A percentile compares a stretch with the other conserved stretches of the same genome.
These are phyloP conservation scores for Populus euphratica DNA, from an alignment of 345 rosid species.

Conservation along the genomic window DNA sequence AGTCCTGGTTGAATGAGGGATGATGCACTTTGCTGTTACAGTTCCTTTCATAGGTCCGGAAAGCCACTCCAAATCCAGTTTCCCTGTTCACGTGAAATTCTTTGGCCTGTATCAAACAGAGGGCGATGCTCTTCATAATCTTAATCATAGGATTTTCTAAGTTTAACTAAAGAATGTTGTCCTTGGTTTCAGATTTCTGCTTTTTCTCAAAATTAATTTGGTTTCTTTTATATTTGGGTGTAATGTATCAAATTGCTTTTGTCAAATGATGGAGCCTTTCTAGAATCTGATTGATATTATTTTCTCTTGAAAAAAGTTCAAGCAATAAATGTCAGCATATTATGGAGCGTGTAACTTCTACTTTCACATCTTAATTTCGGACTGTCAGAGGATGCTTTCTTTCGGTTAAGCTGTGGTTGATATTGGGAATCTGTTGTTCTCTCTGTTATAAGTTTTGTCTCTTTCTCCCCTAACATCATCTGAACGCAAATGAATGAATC, in stretches of 20 bases:
- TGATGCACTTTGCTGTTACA: not conserved
- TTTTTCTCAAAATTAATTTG: not conserved
- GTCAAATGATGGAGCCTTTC: not conserved
- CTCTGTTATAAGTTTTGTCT: not conserved
- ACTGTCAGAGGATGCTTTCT: not conserved
- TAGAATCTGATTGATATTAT: not conserved
- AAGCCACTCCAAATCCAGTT: not conserved
- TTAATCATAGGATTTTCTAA: not conserved
- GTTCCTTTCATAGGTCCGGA: not conserved
- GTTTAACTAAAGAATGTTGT: not conserved
- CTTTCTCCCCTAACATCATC: not conserved
- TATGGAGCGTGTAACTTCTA: not conserved
- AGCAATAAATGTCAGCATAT: not conserved
- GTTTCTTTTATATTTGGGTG: not conserved
- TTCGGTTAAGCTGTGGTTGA: not conserved
- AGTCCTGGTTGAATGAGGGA: not conserved
- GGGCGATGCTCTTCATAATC: not conserved
- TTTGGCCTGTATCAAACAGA: not conserved
- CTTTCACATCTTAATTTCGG: not conserved
- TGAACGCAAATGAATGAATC: not conserved
- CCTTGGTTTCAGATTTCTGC: not conserved
- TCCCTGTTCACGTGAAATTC: not conserved
- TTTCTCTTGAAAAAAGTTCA: not conserved
- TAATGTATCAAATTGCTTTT: not conserved
- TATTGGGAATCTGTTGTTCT: not conserved